Base-by-base conservation (phyloP, 2,329 filamentous ascomycete species). In the Colletotrichum lupini region DNA sequence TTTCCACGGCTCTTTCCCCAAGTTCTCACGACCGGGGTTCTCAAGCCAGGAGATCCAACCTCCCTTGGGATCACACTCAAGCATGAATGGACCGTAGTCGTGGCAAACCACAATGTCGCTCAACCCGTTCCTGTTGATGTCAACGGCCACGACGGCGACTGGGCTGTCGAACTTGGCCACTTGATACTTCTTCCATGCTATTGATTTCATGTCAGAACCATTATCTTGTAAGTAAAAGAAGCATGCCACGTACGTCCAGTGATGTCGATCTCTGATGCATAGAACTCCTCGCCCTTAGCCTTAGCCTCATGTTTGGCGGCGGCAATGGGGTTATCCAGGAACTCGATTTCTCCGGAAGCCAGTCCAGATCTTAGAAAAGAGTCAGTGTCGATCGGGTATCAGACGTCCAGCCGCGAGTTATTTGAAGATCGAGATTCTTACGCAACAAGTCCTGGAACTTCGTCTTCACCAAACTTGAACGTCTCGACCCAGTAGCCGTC, bases 21-120 rank as follows among this genome's bases (percentile, higher is more conserved):
- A 22, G 28, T 61, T 61, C 8, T 46, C 58, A 9, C 58, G 58
- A 8, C 58, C 58, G 14, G 58, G 58, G n/a, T 61, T 61, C 35
- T 61, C 58, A 26, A 61, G 58, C 58, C 58, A 61, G n/a, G 58
- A 61, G 35, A 61, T 61, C 58, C 58, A 61, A 7, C 58, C 58
- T 32, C 58, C 58, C 35, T 61, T 61, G 16, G n/a, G 16, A 22
- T 61, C 22, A 35, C 58, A 61, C 11, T 61, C 58, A n/a, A 61
- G 35, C 58, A 61, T 61, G 58, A 61, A 61, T 19, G 58, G 58
- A 35, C 58, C 58, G 3, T 61, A 61, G 35, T 61, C 58, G 35
- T 61, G 58, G 32, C 58, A 61, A 0, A 61, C 58, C 28, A 61
- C 32, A 32, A 61, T 22, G 58, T 61, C 58, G 4, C 35, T 61